Evolutionary conservation across 495 filamentous ascomycete species (phyloP).

Genomic region (Aspergillus funiculosus): DNA sequence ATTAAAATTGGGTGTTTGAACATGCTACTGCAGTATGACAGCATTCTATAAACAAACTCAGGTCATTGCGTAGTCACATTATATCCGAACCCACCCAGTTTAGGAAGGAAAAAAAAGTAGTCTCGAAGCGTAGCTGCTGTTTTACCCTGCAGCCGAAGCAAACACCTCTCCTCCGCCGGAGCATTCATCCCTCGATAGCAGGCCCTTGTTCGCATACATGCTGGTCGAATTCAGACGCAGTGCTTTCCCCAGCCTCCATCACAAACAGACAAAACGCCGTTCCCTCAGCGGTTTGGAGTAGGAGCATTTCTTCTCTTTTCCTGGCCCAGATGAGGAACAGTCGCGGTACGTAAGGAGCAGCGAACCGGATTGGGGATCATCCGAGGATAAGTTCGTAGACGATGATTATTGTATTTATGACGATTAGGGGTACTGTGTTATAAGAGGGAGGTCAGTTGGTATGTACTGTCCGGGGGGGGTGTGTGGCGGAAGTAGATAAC

Average conservation of each 20-base stretch:
- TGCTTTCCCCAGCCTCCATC: background rate
- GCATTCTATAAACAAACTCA: constrained; percentile 6
- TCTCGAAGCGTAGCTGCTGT: too few species aligned
- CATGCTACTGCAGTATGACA: background rate
- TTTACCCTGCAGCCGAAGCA: too few species aligned
- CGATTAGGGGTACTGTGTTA: constrained; percentile 81
- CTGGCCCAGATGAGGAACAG: background rate
- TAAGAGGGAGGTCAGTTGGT: too few species aligned
- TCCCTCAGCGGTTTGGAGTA: background rate
- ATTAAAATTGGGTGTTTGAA: too few species aligned
- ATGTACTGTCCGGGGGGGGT: too few species aligned
- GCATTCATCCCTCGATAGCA: too few species aligned
- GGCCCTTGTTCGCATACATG: too few species aligned
- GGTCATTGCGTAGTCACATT: constrained; percentile 10
- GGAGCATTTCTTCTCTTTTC: background rate
- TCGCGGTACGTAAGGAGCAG: background rate
- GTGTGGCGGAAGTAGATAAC: too few species aligned
- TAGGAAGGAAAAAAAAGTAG: too few species aligned
- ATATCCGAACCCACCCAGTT: constrained; percentile 5
- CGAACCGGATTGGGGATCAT: constrained; percentile 46
- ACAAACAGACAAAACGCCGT: background rate
- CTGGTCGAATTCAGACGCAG: background rate
- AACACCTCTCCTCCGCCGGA: too few species aligned
- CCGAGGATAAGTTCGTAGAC: constrained; percentile 84
- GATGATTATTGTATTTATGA: constrained; percentile 85